Base-by-base conservation (phyloP, 2,329 filamentous ascomycete genomes). In the Lecanicillium sp. region DNA sequence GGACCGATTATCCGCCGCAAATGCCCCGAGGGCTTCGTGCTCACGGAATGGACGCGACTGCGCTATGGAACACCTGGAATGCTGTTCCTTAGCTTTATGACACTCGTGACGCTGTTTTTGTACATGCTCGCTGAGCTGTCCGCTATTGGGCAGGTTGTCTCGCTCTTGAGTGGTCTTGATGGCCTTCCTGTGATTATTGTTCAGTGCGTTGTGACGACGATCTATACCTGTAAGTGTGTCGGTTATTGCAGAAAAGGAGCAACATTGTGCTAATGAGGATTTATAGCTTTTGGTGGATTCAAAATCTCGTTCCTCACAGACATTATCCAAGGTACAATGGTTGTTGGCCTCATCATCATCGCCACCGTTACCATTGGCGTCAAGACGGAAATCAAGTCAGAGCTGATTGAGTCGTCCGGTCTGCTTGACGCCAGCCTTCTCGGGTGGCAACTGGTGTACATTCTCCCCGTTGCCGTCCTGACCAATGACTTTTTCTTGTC, bases 401-500 rank as follows among this genome's bases (percentile, higher is more conserved):
- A 71, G 28, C 68, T 86, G 11, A 78, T 92, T 49, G 75, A 75
- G 1, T 63, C 75, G 5, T 88, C 84, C 0, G 78, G 78, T 8
- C 71, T 86, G 18, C 73, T 82, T n/a, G 67, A 86, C 32, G 51
- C 80, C 5, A 83, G 65, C 41, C 69, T 87, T 3, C 69, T 92
- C 2, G 86, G 86, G 40, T 92, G 86, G 84, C 85, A 92, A 59
- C 73, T 92, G 12, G 66, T 92, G 27, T 92, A 90, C 63, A 90
- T 92, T 48, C 71, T 92, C 2, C 84, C 86, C 0, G 73, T 92
- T 5, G 85, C 85, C 32, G 75, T 92, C 46, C 55, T 89, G 40
- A 89, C 85, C 43, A 92, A 90, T 63, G 80, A 89, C 65, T 89
- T 92, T 68, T 92, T 92, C 66, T 68, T 92, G 31, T 86, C 83